These are phyloP conservation scores for Akanthomyces lecanii DNA, from an alignment of 2,329 filamentous ascomycete species.

Conservation along the genomic window DNA sequence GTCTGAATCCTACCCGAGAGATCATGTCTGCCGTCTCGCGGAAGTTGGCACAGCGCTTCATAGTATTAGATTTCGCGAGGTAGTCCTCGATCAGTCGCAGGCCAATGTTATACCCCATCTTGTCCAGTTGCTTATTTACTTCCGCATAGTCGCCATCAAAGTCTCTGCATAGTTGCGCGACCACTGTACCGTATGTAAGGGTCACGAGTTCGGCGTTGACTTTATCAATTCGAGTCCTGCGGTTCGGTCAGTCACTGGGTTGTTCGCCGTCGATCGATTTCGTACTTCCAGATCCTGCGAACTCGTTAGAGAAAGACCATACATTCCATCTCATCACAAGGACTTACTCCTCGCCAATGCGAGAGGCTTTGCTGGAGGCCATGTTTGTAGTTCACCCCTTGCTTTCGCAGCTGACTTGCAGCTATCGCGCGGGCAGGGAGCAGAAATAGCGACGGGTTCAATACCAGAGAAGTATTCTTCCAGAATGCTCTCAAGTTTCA, in stretches of 20 bases:
- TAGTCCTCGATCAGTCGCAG: constrained; percentile 96
- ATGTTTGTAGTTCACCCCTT: constrained; percentile 33
- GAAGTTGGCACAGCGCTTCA: constrained; percentile 87
- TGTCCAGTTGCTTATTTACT: constrained; percentile 96
- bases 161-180: constrained; percentile 93
- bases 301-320: constrained; percentile 27
- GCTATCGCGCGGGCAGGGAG: background rate
- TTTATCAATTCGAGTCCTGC: constrained; percentile 90
- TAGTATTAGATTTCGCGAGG: constrained; percentile 87
- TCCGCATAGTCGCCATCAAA: constrained; percentile 91
- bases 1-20: constrained; percentile 59
- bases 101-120: constrained; percentile 99
- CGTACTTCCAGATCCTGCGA: constrained; percentile 84
- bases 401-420: background rate
- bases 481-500: background rate
- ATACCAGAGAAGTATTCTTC: background rate
- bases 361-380: constrained; percentile 58
- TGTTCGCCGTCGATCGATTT: constrained; percentile 9
- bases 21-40: constrained; percentile 96
- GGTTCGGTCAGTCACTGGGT: constrained; percentile 25
- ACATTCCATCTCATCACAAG: constrained; percentile 19
- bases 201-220: constrained; percentile 97
- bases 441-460: background rate
- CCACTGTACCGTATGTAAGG: constrained; percentile 95
- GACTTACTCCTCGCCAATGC: constrained; percentile 59